Percentiles rank a stretch among this genome's conserved stretches.
Conservation (phyloP, 768 basidiomycete genomes). For the Cystofilobasidium bisporidii region DNA sequence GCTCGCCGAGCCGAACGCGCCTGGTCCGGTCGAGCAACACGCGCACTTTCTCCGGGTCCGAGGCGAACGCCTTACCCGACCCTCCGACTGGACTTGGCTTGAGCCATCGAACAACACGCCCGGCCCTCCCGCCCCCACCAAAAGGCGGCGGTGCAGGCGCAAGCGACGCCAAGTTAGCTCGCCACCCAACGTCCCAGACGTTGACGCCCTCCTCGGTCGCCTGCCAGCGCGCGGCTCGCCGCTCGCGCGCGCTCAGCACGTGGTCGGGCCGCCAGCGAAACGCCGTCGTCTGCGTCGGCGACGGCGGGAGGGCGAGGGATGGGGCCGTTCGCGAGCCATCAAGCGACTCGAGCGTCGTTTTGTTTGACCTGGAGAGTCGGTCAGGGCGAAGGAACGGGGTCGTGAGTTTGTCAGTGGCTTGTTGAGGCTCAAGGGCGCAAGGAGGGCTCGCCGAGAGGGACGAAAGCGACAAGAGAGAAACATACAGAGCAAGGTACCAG, state of each 20-base stretch:
- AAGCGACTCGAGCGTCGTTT: slow-evolving; percentile 25
- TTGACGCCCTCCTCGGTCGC: slow-evolving; percentile 8
- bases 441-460: background rate
- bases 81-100: slow-evolving; percentile 1
- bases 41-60: background rate
- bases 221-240: background rate
- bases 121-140: background rate
- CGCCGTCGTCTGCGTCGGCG: too few relatives aligned
- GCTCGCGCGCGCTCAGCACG: slow-evolving; percentile 11
- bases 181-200: slow-evolving; percentile 18
- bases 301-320: background rate
- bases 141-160: too few relatives aligned
- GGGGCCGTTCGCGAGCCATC: background rate
- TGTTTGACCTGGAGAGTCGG: slow-evolving; percentile 6
- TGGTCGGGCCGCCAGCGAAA: slow-evolving; percentile 26
- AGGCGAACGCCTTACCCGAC: background rate
- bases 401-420: too few relatives aligned
- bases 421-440: too few relatives aligned
- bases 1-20: slow-evolving; percentile 14
- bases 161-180: background rate
- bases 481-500: slow-evolving; percentile 10
- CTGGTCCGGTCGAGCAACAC: slow-evolving; percentile 10
- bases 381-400: too few relatives aligned
- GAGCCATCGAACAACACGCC: background rate
- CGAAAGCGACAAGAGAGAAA: background rate